phyloP scores from a whole-genome alignment of 2,329 filamentous ascomycete genomes.

The Aspergillus fischeri region DNA sequence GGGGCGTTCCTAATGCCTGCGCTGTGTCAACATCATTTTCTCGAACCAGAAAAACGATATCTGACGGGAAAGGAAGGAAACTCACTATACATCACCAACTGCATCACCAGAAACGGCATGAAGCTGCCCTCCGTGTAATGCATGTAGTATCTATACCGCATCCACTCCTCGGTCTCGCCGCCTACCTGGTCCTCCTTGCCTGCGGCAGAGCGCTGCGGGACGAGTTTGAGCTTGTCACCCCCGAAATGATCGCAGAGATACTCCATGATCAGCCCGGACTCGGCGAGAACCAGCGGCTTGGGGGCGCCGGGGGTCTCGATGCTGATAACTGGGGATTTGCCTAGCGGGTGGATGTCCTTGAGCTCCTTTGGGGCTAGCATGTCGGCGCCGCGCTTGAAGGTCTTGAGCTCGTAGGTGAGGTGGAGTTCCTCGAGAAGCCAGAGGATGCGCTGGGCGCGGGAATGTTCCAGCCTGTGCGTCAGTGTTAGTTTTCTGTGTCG shows the following conservation, averaged over 20 bases:
- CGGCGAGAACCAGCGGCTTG: constrained; percentile 64
- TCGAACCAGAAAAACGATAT: background rate
- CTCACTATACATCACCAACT: constrained; percentile 58
- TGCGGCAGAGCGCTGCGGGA: constrained; percentile 48
- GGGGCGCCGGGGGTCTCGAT: constrained; percentile 49
- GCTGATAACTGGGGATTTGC: constrained; percentile 77
- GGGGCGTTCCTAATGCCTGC: constrained; percentile 48
- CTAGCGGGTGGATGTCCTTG: constrained; percentile 74
- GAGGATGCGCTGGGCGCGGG: constrained; percentile 75
- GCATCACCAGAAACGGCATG: constrained; percentile 66
- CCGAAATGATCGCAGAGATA: constrained; percentile 71
- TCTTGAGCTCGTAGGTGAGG: constrained; percentile 72
- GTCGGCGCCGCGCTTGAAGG: constrained; percentile 65
- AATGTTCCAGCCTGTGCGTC: constrained; percentile 68
- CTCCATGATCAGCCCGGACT: constrained; percentile 76
- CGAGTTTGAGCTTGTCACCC: constrained; percentile 30
- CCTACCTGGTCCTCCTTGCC: constrained; percentile 54
- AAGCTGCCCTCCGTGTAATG: constrained; percentile 83
- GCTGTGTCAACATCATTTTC: background rate
- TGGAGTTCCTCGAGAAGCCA: constrained; percentile 84
- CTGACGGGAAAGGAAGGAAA: constrained; percentile 1
- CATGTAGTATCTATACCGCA: constrained; percentile 65
- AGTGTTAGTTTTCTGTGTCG: background rate
- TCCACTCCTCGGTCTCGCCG: constrained; percentile 57
- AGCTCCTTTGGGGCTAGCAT: constrained; percentile 72